A percentile compares a stretch with the other conserved stretches of the same genome.
Conservation (phyloP, 768 basidiomycete species). For the Mrakia gelida region DNA sequence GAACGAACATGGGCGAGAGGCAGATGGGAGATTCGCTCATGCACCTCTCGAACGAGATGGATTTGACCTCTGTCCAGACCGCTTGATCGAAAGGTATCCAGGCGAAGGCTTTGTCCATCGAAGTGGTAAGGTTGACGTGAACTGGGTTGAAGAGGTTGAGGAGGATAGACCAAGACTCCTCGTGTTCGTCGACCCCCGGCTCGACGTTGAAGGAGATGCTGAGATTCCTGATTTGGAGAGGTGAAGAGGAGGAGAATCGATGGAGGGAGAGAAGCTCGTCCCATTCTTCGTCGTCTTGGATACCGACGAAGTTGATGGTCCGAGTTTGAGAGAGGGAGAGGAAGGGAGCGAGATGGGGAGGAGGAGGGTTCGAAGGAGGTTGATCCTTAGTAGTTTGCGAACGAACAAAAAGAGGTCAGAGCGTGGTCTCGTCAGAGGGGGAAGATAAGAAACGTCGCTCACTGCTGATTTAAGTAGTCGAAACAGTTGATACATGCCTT, state of each 20-base stretch:
- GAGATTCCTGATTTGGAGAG: no score
- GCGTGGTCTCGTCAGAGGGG: not conserved
- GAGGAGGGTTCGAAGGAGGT: not conserved
- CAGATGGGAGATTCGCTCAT: not conserved
- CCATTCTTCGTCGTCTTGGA: not conserved
- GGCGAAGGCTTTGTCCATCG: not conserved
- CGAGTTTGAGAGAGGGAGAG: not conserved
- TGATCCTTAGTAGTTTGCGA: not conserved
- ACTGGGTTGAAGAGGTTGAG: not conserved
- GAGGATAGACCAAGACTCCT: not conserved
- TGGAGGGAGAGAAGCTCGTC: not conserved
- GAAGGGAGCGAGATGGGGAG: not conserved
- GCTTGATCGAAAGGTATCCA: constrained; percentile 4
- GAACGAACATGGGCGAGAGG: not conserved
- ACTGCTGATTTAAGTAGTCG: not conserved
- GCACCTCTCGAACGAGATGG: not conserved
- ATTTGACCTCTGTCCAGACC: not conserved
- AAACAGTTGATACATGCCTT: not conserved
- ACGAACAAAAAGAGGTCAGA: not conserved
- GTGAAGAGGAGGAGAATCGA: not conserved
- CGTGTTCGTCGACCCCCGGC: not conserved
- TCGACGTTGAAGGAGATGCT: not conserved
- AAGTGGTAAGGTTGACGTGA: not conserved
- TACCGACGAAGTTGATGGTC: not conserved
- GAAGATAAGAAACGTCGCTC: not conserved